Base-by-base conservation (phyloP, 139 green algal species). In the Coelastrella sp. region DNA sequence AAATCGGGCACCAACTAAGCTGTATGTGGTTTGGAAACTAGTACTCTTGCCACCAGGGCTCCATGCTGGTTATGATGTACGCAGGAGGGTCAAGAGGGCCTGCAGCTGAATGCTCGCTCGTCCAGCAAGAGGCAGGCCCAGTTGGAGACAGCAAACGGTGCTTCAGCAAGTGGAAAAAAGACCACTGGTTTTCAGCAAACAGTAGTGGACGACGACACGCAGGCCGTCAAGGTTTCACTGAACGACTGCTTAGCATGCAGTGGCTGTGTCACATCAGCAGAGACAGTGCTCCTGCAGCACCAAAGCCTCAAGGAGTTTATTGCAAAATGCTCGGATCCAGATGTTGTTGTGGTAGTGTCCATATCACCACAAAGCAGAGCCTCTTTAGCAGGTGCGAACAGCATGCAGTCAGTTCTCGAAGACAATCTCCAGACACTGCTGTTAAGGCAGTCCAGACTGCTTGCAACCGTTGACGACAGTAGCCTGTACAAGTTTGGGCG, bases 161-260 rank as follows among this genome's bases (percentile, higher is more conserved):
- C 83, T 81, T 78, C 32, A 85, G 53, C 78, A 45, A 45, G 40
- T 15, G 21, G 17, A 19, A 69, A 67, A 4, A 64, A 67, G 0
- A 51, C 57, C 23, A 34, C 43, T 4, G 63, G 81, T 35, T 90
- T 87, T 48, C 23, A 71, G 66, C 79, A 87, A 71, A 87, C 83
- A 1, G 32, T 69, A 13, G 66, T 75, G 5, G 86, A 66, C 1
- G 60, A 88, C n/a, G 79, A 83, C 5, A 77, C 78, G 3, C 34
- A 84, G 45, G 48, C 96, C 15, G 89, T 98, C 6, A 98, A 98
- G 66, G 92, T 99, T 23, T 95, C 92, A 1, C 91, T 99, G 68
- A 91, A 99, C 59, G 97, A 99, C 88, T 99, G 97, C 91, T 86
- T 99, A 51, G 97, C 97, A 6, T 99, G 97, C 93, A 95, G 88